phyloP scores from a whole-genome alignment of 2,329 filamentous ascomycete genomes.

The Acrodontium crateriforme region DNA sequence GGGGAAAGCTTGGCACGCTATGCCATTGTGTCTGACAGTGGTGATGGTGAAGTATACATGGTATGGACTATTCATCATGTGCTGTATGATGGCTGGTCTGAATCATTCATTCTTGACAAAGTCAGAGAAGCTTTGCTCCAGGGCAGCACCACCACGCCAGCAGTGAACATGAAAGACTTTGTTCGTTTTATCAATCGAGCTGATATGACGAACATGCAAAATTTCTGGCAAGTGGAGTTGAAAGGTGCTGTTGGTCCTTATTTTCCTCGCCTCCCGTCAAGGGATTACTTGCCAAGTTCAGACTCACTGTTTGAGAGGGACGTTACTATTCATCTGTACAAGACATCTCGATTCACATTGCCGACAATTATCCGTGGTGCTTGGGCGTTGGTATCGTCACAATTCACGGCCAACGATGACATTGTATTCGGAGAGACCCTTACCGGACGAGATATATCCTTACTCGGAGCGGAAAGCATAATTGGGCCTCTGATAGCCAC shows the following conservation, averaged over 20 bases:
- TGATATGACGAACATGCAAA: slow-evolving; percentile 11
- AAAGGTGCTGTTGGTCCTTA: slow-evolving; percentile 18
- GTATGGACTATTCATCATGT: slow-evolving; percentile 26
- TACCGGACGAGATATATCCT: not conserved
- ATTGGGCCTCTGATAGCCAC: not conserved
- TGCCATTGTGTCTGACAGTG: slow-evolving; percentile 19
- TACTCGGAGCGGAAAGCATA: not conserved
- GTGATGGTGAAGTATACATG: slow-evolving; percentile 8
- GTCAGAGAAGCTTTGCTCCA: slow-evolving; percentile 8
- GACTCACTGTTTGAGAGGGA: slow-evolving; percentile 14
- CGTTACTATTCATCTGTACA: slow-evolving; percentile 4
- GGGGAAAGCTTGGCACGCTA: slow-evolving; percentile 26
- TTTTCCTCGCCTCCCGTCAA: slow-evolving; percentile 21
- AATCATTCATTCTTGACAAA: slow-evolving; percentile 21
- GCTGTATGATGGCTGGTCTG: slow-evolving; percentile 27
- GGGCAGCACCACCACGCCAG: slow-evolving; percentile 3
- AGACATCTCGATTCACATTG: not conserved
- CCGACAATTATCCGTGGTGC: not conserved
- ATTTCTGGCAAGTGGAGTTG: slow-evolving; percentile 23
- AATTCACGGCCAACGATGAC: not conserved
- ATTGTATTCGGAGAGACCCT: not conserved
- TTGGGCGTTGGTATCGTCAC: not conserved
- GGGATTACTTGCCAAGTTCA: too few relatives aligned
- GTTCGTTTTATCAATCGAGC: slow-evolving; percentile 19
- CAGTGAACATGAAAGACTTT: too few relatives aligned